Base-by-base conservation (phyloP, 2,329 filamentous ascomycete genomes). In the Pseudocercospora cruenta region DNA sequence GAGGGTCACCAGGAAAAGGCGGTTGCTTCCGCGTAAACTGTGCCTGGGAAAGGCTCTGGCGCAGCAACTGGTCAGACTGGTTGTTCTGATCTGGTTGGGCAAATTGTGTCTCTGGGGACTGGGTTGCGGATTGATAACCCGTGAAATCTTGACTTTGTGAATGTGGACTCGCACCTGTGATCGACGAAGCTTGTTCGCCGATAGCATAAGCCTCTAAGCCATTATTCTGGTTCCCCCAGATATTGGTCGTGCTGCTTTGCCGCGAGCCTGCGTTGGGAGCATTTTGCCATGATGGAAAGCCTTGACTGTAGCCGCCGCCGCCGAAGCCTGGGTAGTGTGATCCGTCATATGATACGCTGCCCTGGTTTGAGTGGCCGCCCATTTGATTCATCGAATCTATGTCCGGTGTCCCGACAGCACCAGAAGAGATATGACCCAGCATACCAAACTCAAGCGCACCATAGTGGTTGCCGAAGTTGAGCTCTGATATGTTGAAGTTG, bases 401-500 rank as follows among this genome's bases (percentile, higher is more conserved):
- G 36, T 77, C 73, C 5, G 76, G 74, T 3, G 77, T 76, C 28
- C 76, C 76, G 26, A 78, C 74, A n/a, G 92, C 91, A 14, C 91
- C 91, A n/a, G 91, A 93, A 66, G 92, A 93, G 91, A 99, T 96
- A 78, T 98, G 94, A 28, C 93, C 93, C 0, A 99, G 87, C 87
- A 98, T 97, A 62, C 93, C 91, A 78, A 98, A 97, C 78, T 98
- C 95, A 78, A 97, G 85, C 19, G 94, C 94, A 67, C 94, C 94
- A 76, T 98, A 99, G 70, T 96, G 93, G 76, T 95, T 98, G 63
- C 93, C 94, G 78, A 98, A 99, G 77, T 95, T 95, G 77, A 97
- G 86, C 66, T 93, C 93, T 63, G 96, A 93, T 10, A 97, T 87
- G 77, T 98, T 94, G 78, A 98, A 97, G 77, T 97, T 97, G 85